These are phyloP conservation scores for Castanea mollissima DNA, from an alignment of 306 rosid genomes.

Conservation along the genomic window DNA sequence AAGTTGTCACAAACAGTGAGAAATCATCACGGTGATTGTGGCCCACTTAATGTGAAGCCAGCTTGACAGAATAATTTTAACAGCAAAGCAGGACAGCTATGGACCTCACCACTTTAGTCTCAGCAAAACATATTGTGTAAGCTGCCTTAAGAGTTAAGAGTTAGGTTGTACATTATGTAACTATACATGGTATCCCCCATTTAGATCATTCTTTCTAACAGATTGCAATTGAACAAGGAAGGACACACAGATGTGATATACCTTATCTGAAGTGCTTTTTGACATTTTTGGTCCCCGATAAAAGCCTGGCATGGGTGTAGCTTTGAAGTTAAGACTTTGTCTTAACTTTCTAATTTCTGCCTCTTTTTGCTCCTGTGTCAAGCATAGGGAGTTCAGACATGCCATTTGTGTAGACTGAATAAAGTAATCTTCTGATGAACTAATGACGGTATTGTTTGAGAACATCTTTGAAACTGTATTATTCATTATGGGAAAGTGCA, in stretches of 20 bases:
- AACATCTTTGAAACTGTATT: constrained; percentile 2
- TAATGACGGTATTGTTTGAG: neutral
- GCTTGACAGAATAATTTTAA: constrained; percentile 24
- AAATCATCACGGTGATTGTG: constrained; percentile 21
- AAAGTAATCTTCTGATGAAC: neutral
- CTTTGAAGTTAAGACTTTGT: constrained; percentile 45
- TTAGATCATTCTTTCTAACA: neutral
- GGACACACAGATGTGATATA: constrained; percentile 12
- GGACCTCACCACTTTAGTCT: constrained; percentile 14
- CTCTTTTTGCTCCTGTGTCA: constrained; percentile 54
- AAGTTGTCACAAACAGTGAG: neutral
- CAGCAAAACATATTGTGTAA: too few species aligned
- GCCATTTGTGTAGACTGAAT: constrained; percentile 2
- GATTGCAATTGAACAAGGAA: neutral
- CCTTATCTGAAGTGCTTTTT: constrained; percentile 53
- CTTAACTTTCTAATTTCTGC: constrained; percentile 48
- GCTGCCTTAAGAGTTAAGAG: too few species aligned
- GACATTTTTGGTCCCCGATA: constrained; percentile 43
- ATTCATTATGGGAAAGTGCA: constrained; percentile 6
- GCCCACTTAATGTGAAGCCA: constrained; percentile 30
- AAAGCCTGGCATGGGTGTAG: constrained; percentile 50
- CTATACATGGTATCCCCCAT: too few species aligned
- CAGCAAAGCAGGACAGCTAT: constrained; percentile 16
- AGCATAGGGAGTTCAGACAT: constrained; percentile 23
- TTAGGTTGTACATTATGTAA: too few species aligned